phyloP scores from a whole-genome alignment of 768 basidiomycete genomes.

The Amanita muscaria region DNA sequence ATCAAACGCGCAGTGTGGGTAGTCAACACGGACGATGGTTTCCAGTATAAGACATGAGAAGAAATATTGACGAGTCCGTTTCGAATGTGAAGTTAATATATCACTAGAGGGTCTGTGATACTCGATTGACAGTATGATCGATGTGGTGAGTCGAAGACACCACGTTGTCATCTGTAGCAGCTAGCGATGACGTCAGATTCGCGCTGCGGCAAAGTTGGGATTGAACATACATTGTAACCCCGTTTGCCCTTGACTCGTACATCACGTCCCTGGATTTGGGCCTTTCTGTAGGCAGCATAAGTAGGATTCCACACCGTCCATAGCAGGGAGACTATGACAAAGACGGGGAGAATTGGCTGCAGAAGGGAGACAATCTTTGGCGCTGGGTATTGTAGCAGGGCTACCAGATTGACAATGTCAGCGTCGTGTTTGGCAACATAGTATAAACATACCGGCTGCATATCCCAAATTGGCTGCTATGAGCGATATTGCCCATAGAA shows the following conservation, averaged over 20 bases:
- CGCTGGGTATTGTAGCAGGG: not conserved
- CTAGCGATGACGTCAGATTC: slow-evolving; percentile 25
- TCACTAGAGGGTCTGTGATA: slow-evolving; percentile 33
- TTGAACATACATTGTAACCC: slow-evolving; percentile 48
- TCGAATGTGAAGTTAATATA: slow-evolving; percentile 24
- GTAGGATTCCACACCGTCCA: slow-evolving; percentile 89
- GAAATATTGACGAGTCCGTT: slow-evolving; percentile 34
- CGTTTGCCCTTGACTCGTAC: slow-evolving; percentile 59
- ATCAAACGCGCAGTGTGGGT: not conserved
- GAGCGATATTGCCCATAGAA: slow-evolving; percentile 51
- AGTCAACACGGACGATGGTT: slow-evolving; percentile 38
- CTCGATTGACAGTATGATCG: slow-evolving; percentile 34
- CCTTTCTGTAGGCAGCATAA: slow-evolving; percentile 49
- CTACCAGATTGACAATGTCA: not conserved
- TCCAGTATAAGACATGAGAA: slow-evolving; percentile 39
- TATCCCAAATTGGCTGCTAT: slow-evolving; percentile 33
- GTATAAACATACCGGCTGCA: slow-evolving; percentile 33
- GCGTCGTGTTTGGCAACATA: not conserved
- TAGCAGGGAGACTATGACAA: slow-evolving; percentile 51
- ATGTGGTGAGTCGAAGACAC: slow-evolving; percentile 45
- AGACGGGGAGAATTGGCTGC: slow-evolving; percentile 35
- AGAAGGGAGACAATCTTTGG: not conserved
- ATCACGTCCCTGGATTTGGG: slow-evolving; percentile 62
- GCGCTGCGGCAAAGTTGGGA: not conserved
- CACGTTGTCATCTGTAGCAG: slow-evolving; percentile 51